phyloP scores from a whole-genome alignment of 306 rosid genomes.

The Rosa chinensis region DNA sequence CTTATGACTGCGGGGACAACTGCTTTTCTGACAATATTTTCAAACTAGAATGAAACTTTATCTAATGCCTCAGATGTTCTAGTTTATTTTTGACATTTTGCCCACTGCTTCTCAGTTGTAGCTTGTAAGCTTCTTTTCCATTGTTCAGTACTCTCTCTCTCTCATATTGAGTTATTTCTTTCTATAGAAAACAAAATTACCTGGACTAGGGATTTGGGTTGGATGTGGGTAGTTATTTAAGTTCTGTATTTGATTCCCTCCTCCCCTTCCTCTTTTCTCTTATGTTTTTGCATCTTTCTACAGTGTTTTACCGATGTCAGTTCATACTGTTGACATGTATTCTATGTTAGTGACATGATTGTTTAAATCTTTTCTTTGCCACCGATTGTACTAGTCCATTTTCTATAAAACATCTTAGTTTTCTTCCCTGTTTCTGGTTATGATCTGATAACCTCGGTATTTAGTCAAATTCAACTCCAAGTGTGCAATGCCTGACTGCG shows the following conservation, averaged over 20 bases:
- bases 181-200: background rate
- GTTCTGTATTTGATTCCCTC: background rate
- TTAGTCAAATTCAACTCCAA: background rate
- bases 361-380: background rate
- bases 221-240: background rate
- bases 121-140: no score
- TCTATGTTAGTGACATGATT: background rate
- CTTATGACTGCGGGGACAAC: background rate
- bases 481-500: conserved; percentile 10
- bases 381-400: background rate
- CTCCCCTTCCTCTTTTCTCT: background rate
- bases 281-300: background rate
- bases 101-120: no score
- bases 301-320: background rate
- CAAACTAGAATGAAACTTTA: no score
- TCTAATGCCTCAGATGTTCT: no score
- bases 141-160: no score
- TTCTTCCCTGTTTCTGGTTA: no score
- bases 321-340: background rate
- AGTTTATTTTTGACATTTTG: no score
- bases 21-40: no score
- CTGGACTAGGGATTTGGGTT: background rate
- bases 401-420: background rate
- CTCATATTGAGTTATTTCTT: no score
- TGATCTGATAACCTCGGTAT: background rate